Percentiles rank a stretch among this genome's conserved stretches.
Conservation (phyloP, 1,284 basidiomycete genomes). For the Apiotrichum mycotoxinovorans region DNA sequence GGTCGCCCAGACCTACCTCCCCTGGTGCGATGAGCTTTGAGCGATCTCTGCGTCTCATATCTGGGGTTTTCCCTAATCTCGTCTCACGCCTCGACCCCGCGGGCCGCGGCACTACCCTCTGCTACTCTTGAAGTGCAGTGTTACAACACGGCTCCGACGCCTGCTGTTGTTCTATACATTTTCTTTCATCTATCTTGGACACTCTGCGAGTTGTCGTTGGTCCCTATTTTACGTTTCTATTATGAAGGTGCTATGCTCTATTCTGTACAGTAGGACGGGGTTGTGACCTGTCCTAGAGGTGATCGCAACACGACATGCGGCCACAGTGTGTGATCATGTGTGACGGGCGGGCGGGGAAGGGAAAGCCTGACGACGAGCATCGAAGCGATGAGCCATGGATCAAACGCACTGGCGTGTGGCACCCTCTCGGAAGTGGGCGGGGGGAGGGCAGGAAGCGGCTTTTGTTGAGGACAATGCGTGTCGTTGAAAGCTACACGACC, state of each 20-base stretch:
- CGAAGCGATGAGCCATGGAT: no score
- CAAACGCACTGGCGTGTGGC: no score
- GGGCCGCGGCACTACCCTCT: not conserved
- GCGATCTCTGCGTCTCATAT: not conserved
- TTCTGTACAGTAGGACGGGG: not conserved
- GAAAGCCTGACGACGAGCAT: no score
- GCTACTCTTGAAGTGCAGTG: not conserved
- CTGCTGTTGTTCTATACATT: not conserved
- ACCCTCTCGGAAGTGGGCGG: no score
- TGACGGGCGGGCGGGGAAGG: no score
- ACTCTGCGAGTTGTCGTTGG: slow-evolving; percentile 14
- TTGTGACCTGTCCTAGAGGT: no score
- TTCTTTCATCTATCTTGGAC: slow-evolving; percentile 5
- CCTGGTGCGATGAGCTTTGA: slow-evolving; percentile 25
- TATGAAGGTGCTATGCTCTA: slow-evolving; percentile 4
- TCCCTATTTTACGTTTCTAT: not conserved
- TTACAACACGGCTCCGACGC: not conserved
- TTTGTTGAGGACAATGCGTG: no score
- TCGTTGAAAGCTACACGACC: no score
- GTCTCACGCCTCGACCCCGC: not conserved
- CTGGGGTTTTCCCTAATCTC: not conserved
- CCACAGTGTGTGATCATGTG: no score
- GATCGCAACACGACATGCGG: no score
- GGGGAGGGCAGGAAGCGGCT: no score
- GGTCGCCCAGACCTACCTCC: slow-evolving; percentile 44